Evolutionary conservation across 164 flowering plant genomes (phyloP).

Genomic region (Echeveria elegans): DNA sequence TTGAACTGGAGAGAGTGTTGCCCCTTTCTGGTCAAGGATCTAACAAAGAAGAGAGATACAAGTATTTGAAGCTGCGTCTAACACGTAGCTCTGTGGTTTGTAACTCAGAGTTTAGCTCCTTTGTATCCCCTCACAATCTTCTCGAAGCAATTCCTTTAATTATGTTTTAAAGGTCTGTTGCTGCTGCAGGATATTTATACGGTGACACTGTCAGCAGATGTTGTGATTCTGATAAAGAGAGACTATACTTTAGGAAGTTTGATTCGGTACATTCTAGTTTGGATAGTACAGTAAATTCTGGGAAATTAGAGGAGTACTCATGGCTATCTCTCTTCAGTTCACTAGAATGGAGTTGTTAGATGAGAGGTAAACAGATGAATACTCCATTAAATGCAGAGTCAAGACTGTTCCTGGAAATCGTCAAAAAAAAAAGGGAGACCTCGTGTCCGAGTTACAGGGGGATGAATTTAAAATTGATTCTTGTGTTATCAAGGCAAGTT

Average conservation of each 20-base stretch:
- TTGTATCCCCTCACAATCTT: slow-evolving; percentile 17
- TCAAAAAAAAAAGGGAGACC: slow-evolving; percentile 42
- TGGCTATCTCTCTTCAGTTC: slow-evolving; percentile 71
- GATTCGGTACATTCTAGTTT: slow-evolving; percentile 46
- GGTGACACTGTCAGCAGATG: slow-evolving; percentile 26
- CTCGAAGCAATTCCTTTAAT: slow-evolving; percentile 23
- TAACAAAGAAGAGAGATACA: neutral
- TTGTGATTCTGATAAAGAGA: slow-evolving; percentile 28
- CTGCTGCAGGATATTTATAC: slow-evolving; percentile 54
- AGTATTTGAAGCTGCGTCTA: neutral
- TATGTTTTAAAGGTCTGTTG: slow-evolving; percentile 30
- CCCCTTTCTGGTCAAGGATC: slow-evolving; percentile 16
- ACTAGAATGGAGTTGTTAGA: slow-evolving; percentile 67
- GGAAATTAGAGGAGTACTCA: slow-evolving; percentile 62
- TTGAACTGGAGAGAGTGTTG: slow-evolving; percentile 24
- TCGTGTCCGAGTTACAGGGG: slow-evolving; percentile 17
- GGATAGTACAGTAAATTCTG: slow-evolving; percentile 52
- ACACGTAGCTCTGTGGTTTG: slow-evolving; percentile 8
- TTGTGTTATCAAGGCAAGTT: slow-evolving; percentile 2
- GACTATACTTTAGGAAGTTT: slow-evolving; percentile 62
- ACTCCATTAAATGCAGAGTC: slow-evolving; percentile 32
- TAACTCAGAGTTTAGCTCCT: slow-evolving; percentile 22
- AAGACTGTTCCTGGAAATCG: slow-evolving; percentile 32
- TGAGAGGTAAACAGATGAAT: slow-evolving; percentile 28
- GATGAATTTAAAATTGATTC: slow-evolving; percentile 16